Evolutionary conservation across 208 protist genomes (phyloP), one percentile per base, ranked within the genome.

Genomic region (Trypanosomatidae sp.): DNA sequence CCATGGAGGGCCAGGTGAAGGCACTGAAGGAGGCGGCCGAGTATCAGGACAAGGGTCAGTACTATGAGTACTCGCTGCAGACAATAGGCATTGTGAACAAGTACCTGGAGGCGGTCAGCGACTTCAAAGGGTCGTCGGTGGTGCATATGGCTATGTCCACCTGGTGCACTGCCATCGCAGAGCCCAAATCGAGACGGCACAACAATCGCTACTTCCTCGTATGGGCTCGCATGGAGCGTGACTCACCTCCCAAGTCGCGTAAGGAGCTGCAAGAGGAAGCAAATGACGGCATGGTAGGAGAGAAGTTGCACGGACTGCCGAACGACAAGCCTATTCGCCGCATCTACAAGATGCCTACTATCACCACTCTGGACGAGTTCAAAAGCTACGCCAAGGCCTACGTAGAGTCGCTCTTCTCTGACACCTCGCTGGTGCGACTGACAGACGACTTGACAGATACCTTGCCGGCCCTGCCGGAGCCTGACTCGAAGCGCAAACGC

Each of bases 171-270:
- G 81, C 86, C 13, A 85, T 95, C 67, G 74, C 81, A 7, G 80
- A 88, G 64, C 76, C 76, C 55, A 77, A 81, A 65, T 69, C 81
- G 10, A 87, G 83, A 68, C 79, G 82, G 10, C 62, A 73, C 46
- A 92, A 86, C 71, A 85, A 85, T 66, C 74, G 82, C 25, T 95
- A 97, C 81, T 95, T 91, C 80, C 60, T 94, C 3, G 68, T 95
- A 15, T 95, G 87, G 88, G 93, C 91, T 8, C 89, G 89, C 49
- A 95, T 95, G 89, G 89, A 95, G 71, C 84, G 88, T 19, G 77
- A 87, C 13, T 56, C 81, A 12, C 36, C 66, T 28, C 41, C 66
- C 15, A 82, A 85, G 69, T 71, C 71, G 33, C 67, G 69, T 22
- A 69, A 73, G 41, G 81, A 85, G 74, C 28, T 80, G 43, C 78